phyloP scores from a whole-genome alignment of 2,329 filamentous ascomycete species.

The Phaeoacremonium minimum region DNA sequence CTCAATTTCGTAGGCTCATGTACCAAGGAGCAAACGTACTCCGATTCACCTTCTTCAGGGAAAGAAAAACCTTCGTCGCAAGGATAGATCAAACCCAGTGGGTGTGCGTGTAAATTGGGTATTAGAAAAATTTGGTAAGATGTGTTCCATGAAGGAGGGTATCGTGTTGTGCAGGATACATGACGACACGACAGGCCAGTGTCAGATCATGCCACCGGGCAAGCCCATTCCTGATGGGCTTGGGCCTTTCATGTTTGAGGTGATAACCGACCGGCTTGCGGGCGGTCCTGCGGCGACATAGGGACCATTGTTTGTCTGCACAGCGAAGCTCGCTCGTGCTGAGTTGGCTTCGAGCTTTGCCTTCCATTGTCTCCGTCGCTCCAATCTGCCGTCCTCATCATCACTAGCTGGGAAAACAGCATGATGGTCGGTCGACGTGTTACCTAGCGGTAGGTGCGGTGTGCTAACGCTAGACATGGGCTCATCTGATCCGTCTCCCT shows the following conservation, averaged over 20 bases:
- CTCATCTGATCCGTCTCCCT: slow-evolving; percentile 25
- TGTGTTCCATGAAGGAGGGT: too few species aligned
- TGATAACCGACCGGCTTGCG: slow-evolving; percentile 26
- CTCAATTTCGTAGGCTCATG: slow-evolving; percentile 18
- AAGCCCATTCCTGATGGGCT: slow-evolving; percentile 17
- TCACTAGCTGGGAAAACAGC: slow-evolving; percentile 25
- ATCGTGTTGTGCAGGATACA: too few species aligned
- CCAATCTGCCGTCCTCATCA: slow-evolving; percentile 31
- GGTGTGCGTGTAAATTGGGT: too few species aligned
- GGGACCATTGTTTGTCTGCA: slow-evolving; percentile 18
- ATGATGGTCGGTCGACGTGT: slow-evolving; percentile 5
- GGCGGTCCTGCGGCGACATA: slow-evolving; percentile 24
- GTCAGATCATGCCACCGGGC: slow-evolving; percentile 28
- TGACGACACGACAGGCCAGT: too few species aligned
- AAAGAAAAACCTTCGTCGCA: too few species aligned
- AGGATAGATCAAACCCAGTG: too few species aligned
- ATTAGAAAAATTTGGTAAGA: too few species aligned
- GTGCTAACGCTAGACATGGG: slow-evolving; percentile 20
- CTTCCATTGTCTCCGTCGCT: slow-evolving; percentile 37
- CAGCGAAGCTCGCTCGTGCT: slow-evolving; percentile 12
- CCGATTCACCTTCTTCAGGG: too few species aligned
- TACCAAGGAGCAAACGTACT: too few species aligned
- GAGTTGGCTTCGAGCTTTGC: slow-evolving; percentile 32
- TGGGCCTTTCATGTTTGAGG: slow-evolving; percentile 17
- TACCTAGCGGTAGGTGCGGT: slow-evolving; percentile 22